Evolutionary conservation across 164 flowering plant species (phyloP).

Genomic region (Aristolochia californica): DNA sequence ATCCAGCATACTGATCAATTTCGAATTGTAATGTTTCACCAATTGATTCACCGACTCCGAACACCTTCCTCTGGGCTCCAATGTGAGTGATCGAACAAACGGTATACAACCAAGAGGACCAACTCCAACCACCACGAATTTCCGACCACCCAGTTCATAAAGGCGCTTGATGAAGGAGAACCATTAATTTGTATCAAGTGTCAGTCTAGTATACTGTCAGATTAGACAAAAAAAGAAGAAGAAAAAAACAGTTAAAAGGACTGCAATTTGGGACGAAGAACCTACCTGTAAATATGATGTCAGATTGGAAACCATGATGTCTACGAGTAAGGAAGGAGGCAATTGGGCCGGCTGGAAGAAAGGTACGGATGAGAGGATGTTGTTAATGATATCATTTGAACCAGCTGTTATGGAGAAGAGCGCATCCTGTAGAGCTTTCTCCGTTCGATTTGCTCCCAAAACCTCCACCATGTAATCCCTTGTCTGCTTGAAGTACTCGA

Average conservation of each 20-base stretch:
- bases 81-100: slow-evolving; percentile 37
- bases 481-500: slow-evolving; percentile 34
- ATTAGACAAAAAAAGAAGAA: too few relatives aligned
- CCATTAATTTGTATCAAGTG: too few relatives aligned
- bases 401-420: slow-evolving; percentile 55
- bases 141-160: slow-evolving; percentile 43
- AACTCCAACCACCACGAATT: slow-evolving; percentile 39
- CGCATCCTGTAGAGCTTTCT: slow-evolving; percentile 23
- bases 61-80: slow-evolving; percentile 32
- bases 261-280: too few relatives aligned
- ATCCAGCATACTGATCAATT: slow-evolving; percentile 17
- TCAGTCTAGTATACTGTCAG: too few relatives aligned
- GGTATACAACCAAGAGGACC: slow-evolving; percentile 83
- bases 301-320: slow-evolving; percentile 49
- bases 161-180: slow-evolving; percentile 31
- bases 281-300: slow-evolving; percentile 54
- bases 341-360: slow-evolving; percentile 21
- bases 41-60: slow-evolving; percentile 26
- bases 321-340: slow-evolving; percentile 26
- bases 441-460: slow-evolving; percentile 31
- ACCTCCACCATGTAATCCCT: slow-evolving; percentile 25
- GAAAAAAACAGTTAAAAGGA: too few relatives aligned
- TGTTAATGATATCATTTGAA: slow-evolving; percentile 52
- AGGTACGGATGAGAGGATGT: slow-evolving; percentile 41
- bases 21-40: slow-evolving; percentile 36